These are phyloP conservation scores for Sarocladium strictum DNA, from an alignment of 2,329 filamentous ascomycete species.

Conservation along the genomic window DNA sequence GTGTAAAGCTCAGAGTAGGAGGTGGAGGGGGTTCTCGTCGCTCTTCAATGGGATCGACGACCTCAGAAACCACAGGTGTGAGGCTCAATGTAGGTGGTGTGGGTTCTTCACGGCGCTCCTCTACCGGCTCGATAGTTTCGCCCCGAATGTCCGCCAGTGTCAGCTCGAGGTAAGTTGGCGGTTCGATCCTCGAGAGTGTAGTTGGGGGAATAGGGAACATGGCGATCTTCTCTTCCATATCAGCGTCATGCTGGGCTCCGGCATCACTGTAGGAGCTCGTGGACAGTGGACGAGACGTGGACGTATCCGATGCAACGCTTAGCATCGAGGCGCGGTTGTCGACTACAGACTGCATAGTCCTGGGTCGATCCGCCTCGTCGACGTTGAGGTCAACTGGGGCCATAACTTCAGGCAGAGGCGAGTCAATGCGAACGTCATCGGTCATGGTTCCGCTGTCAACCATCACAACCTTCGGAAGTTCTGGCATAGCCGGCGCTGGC, in stretches of 20 bases:
- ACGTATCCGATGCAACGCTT: constrained; percentile 20
- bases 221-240: constrained; percentile 45
- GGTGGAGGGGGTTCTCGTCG: constrained; percentile 25
- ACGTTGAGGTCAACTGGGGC: constrained; percentile 17
- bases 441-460: constrained; percentile 57
- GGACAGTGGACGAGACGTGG: constrained; percentile 37
- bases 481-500: constrained; percentile 39
- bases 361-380: constrained; percentile 25
- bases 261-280: constrained; percentile 46
- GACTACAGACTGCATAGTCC: constrained; percentile 37
- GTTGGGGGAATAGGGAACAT: constrained; percentile 50
- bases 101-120: constrained; percentile 27
- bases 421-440: constrained; percentile 26
- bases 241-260: constrained; percentile 43
- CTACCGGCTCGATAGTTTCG: constrained; percentile 37
- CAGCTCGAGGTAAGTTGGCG: not conserved
- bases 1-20: constrained; percentile 26
- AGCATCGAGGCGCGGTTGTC: constrained; percentile 21
- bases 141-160: constrained; percentile 38
- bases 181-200: constrained; percentile 22
- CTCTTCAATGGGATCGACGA: constrained; percentile 34
- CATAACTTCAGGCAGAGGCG: not conserved
- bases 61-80: constrained; percentile 32
- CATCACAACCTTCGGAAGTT: constrained; percentile 48
- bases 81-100: constrained; percentile 32